Base-by-base conservation (phyloP, 2,329 filamentous ascomycete species). In the Scolecobasidium constrictum region DNA sequence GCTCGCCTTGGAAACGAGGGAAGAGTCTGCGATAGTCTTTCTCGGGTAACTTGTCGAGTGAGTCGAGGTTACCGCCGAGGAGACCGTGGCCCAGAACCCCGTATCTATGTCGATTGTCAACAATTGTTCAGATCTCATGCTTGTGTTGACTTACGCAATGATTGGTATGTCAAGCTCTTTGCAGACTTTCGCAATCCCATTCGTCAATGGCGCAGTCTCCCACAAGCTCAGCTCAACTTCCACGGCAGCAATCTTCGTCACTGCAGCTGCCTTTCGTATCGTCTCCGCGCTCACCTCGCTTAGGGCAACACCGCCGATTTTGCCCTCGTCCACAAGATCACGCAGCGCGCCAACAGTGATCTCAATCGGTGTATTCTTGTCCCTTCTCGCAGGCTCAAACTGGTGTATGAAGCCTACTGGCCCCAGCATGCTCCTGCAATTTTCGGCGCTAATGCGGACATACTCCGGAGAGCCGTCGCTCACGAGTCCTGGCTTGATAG, bases 61-160 rank as follows among this genome's bases (percentile, higher is more conserved):
- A 56, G 7, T 55, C 50, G 40, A 71, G 63, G 50, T 53, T 49
- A 44, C 56, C 59, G 4, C 57, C 57, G 56, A 65, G 41, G 61
- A 76, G 72, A 1, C 77, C 77, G 20, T 73, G 65, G 3, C 82
- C 78, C 0, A 87, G 66, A 1, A 84, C 83, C 35, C 79, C 81
- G 87, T 86, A 88, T 9, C 21, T 15, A 16, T 11, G 18, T 17
- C 13, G 13, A 21, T 15, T n/a, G 37, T 15, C 18, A 5, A 11
- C 19, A 22, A 15, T 13, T 34, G 6, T 31, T 18, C 15, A 41
- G 28, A 62, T 76, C 72, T 1, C 77, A 77, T 20, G 73, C 65
- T 3, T 81, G 78, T 0, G 87, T 66, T 1, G 84, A 83, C 35
- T 60, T 86, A 88, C 0, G 80, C 81, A 26, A 86, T 61, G 38